phyloP scores from a whole-genome alignment of 73 alveolate genomes.

The Blepharisma japonicum region DNA sequence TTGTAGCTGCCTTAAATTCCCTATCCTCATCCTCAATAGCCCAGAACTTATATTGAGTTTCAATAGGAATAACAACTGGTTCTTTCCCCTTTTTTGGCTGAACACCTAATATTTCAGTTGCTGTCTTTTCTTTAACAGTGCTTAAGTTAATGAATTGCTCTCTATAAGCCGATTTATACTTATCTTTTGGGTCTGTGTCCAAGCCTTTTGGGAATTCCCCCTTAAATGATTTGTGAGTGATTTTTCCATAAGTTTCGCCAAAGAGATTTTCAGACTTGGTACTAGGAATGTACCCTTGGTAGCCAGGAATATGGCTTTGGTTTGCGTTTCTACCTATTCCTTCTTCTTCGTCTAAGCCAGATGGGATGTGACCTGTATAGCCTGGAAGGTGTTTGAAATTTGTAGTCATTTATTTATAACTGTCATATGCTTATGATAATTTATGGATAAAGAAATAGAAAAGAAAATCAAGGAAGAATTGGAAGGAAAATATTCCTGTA shows the following conservation, averaged over 20 bases:
- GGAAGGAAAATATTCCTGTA: too few species aligned
- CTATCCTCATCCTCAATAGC: constrained; percentile 52
- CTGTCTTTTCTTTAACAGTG: constrained; percentile 36
- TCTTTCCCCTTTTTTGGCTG: neutral
- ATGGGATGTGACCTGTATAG: constrained; percentile 77
- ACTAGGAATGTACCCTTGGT: constrained; percentile 75
- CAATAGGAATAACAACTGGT: constrained; percentile 61
- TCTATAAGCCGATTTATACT: constrained; percentile 39
- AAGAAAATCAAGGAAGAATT: too few species aligned
- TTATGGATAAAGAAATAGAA: too few species aligned
- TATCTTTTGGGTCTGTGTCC: constrained; percentile 42
- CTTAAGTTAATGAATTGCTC: constrained; percentile 37
- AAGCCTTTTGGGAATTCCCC: constrained; percentile 49
- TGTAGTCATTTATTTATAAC: too few species aligned
- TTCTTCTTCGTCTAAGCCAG: constrained; percentile 48
- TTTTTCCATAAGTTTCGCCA: constrained; percentile 80
- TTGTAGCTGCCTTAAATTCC: constrained; percentile 40
- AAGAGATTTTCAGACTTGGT: constrained; percentile 70
- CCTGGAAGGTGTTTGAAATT: constrained; percentile 47
- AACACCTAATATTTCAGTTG: constrained; percentile 59
- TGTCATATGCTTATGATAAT: too few species aligned
- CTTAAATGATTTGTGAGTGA: constrained; percentile 30
- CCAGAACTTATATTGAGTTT: constrained; percentile 65
- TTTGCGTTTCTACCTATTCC: constrained; percentile 37
- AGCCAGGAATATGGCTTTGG: constrained; percentile 61